phyloP scores from a whole-genome alignment of 2,329 filamentous ascomycete genomes.

The Davidsoniella eucalypti region DNA sequence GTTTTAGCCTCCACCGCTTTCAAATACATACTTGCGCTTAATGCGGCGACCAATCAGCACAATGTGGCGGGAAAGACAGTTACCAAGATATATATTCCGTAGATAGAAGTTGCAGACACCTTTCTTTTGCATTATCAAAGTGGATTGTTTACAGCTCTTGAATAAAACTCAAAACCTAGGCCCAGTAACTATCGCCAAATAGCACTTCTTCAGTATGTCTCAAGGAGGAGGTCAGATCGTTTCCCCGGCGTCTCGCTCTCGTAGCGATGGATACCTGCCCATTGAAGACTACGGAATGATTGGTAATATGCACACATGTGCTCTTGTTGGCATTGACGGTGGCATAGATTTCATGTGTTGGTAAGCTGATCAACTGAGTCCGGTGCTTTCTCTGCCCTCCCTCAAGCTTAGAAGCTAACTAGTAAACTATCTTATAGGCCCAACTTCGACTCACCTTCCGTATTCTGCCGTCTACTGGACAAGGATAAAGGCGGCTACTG shows the following conservation, averaged over 20 bases:
- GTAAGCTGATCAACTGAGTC: constrained; percentile 22
- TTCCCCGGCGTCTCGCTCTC: constrained; percentile 1
- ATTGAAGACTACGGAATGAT: constrained; percentile 70
- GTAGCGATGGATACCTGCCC: constrained; percentile 32
- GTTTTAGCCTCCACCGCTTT: too few species aligned
- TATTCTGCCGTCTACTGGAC: constrained; percentile 61
- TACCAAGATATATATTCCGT: background rate
- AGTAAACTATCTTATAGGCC: constrained; percentile 32
- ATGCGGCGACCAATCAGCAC: background rate
- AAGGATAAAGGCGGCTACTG: constrained; percentile 61
- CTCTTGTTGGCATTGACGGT: constrained; percentile 56
- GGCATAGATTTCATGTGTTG: constrained; percentile 68
- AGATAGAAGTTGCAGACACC: background rate
- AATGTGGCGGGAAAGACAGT: background rate
- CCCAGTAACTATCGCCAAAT: background rate
- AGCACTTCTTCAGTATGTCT: background rate
- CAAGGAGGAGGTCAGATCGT: background rate
- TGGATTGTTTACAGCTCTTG: too few species aligned
- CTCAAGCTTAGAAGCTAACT: constrained; percentile 3
- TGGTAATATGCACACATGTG: constrained; percentile 66
- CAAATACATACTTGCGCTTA: too few species aligned
- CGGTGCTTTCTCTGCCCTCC: background rate
- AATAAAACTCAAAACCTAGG: background rate
- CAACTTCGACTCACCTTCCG: constrained; percentile 59
- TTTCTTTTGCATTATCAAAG: background rate